Conservation (phyloP, 1,284 basidiomycete genomes). For the Athelia psychrophila region DNA sequence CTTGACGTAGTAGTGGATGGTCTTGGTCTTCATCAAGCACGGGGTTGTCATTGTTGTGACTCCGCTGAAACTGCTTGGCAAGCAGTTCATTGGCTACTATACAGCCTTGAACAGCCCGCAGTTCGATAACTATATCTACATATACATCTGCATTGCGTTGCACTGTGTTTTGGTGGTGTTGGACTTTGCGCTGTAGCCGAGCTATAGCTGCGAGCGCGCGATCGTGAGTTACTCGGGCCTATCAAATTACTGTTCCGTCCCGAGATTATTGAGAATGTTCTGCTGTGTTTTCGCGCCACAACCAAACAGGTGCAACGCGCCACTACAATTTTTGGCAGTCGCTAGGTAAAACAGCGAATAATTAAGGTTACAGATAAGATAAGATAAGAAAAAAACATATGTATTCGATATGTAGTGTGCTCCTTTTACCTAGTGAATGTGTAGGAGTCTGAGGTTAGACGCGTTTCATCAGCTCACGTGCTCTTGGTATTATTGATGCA, state of each 20-base stretch:
- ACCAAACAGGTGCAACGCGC: background rate
- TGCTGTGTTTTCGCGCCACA: background rate
- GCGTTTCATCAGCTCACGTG: too few species aligned
- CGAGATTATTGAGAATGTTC: background rate
- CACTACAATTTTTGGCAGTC: background rate
- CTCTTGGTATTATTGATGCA: too few species aligned
- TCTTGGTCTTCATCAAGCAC: constrained; percentile 13
- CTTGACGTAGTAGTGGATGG: constrained; percentile 26
- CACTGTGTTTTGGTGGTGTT: too few species aligned
- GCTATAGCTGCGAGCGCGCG: background rate
- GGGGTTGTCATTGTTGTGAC: constrained; percentile 14
- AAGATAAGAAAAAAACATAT: background rate
- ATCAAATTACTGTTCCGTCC: background rate
- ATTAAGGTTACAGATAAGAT: background rate
- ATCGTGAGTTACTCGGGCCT: background rate
- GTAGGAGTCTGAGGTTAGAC: background rate
- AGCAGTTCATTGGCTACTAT: too few species aligned
- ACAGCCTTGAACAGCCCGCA: too few species aligned
- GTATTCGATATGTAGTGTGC: background rate
- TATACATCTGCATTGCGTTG: too few species aligned
- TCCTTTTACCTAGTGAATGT: background rate
- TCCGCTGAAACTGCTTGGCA: constrained; percentile 14
- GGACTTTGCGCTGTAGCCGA: too few species aligned
- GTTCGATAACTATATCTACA: too few species aligned
- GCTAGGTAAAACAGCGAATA: background rate